Conservation (phyloP, 2,329 filamentous ascomycete species). For the Coniochaeta pulveracea region DNA sequence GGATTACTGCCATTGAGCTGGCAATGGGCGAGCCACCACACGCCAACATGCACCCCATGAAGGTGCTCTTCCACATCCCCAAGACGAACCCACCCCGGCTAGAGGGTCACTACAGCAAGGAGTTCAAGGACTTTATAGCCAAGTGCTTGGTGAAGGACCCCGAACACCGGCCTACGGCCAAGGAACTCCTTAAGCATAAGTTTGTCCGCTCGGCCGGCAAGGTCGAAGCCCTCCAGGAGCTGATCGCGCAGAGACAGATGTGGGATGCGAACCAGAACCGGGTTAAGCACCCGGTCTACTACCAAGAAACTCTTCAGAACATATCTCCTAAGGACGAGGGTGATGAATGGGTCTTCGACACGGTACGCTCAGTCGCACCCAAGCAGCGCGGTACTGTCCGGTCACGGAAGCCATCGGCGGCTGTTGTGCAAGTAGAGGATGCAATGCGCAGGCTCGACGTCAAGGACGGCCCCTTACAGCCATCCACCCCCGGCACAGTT, state of each 20-base stretch:
- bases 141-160: conserved; percentile 89
- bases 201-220: conserved; percentile 85
- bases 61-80: conserved; percentile 82
- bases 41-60: conserved; percentile 82
- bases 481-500: conserved; percentile 47
- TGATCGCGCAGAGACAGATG: conserved; percentile 73
- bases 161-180: conserved; percentile 71
- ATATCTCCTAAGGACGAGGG: conserved; percentile 56
- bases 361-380: conserved; percentile 62
- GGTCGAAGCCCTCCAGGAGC: conserved; percentile 75
- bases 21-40: conserved; percentile 82
- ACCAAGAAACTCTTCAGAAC: conserved; percentile 80
- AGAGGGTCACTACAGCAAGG: conserved; percentile 75
- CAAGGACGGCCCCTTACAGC: conserved; percentile 48
- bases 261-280: conserved; percentile 66
- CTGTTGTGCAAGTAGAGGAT: conserved; percentile 45
- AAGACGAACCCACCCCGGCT: conserved; percentile 77
- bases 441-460: conserved; percentile 48
- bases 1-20: conserved; percentile 86
- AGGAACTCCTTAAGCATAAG: conserved; percentile 75
- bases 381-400: conserved; percentile 41
- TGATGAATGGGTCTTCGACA: conserved; percentile 94
- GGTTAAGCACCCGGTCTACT: conserved; percentile 67
- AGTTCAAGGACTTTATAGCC: conserved; percentile 89
- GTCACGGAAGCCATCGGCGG: conserved; percentile 42